These are phyloP conservation scores for Ambrosiella beaveri DNA, from an alignment of 2,329 filamentous ascomycete genomes.

Conservation along the genomic window DNA sequence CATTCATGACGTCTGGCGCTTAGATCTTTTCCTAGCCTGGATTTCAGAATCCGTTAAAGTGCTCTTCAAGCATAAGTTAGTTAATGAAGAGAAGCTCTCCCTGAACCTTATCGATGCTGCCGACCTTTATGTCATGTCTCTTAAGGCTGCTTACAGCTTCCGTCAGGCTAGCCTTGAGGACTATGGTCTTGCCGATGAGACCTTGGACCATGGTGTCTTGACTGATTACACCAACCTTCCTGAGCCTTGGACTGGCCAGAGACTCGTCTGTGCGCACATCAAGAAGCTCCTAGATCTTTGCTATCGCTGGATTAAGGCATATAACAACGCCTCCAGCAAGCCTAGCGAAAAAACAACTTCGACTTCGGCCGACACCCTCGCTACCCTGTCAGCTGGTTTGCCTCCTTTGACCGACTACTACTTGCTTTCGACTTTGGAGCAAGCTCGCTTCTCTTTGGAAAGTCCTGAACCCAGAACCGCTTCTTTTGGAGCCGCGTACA, in stretches of 20 bases:
- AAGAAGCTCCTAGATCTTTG: constrained; percentile 43
- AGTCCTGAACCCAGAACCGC: constrained; percentile 27
- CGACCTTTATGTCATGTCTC: constrained; percentile 36
- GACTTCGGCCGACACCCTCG: constrained; percentile 19
- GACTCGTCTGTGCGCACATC: constrained; percentile 42
- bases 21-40: constrained; percentile 65
- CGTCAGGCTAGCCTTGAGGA: constrained; percentile 48
- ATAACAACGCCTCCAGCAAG: constrained; percentile 20
- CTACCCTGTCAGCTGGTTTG: constrained; percentile 30
- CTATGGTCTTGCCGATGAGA: constrained; percentile 57
- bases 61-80: constrained; percentile 43
- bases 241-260: constrained; percentile 71
- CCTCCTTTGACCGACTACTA: constrained; percentile 37
- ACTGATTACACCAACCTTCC: constrained; percentile 49
- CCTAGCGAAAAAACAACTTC: constrained; percentile 23
- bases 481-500: constrained; percentile 28
- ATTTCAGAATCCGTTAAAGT: constrained; percentile 60
- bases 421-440: constrained; percentile 36
- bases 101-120: constrained; percentile 50
- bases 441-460: constrained; percentile 31
- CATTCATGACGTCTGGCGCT: constrained; percentile 51
- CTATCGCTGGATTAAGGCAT: constrained; percentile 35
- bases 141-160: constrained; percentile 51
- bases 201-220: constrained; percentile 47
- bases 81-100: constrained; percentile 37